Evolutionary conservation across 2,329 filamentous ascomycete genomes (phyloP).

Genomic region (Hypocrella siamensis): DNA sequence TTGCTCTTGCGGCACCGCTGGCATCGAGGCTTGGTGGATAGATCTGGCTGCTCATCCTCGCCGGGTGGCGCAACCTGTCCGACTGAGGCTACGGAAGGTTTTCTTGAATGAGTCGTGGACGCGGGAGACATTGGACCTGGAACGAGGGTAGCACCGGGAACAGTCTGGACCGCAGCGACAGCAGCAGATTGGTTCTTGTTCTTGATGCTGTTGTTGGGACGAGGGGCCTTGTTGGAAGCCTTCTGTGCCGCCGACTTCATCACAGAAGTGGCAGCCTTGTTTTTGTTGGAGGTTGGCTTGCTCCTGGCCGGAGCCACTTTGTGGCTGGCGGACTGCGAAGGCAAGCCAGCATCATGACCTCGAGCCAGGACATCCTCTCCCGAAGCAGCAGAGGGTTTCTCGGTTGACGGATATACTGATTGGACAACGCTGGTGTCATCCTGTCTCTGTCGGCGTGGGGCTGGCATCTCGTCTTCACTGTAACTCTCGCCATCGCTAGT

Average conservation of each 20-base stretch:
- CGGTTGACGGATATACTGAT: slow-evolving; percentile 34
- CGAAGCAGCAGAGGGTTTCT: slow-evolving; percentile 35
- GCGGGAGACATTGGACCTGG: slow-evolving; percentile 39
- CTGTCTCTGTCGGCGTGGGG: slow-evolving; percentile 41
- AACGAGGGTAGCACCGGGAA: slow-evolving; percentile 12
- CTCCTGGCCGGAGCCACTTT: slow-evolving; percentile 24
- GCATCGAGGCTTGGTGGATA: slow-evolving; percentile 91
- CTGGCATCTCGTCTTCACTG: slow-evolving; percentile 44
- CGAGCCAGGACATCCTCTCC: slow-evolving; percentile 28
- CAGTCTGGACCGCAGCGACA: slow-evolving; percentile 5
- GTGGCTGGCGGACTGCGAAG: slow-evolving; percentile 19
- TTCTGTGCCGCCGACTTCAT: slow-evolving; percentile 22
- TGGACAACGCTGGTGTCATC: slow-evolving; percentile 25
- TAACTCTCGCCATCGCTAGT: slow-evolving; percentile 65
- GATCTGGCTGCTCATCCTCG: slow-evolving; percentile 76
- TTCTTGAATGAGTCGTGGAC: slow-evolving; percentile 59
- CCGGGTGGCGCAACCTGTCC: slow-evolving; percentile 36
- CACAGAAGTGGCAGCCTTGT: slow-evolving; percentile 18
- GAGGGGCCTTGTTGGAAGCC: slow-evolving; percentile 16
- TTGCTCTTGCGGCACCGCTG: slow-evolving; percentile 99
- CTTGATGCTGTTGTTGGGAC: slow-evolving; percentile 23
- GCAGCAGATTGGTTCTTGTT: slow-evolving; percentile 32
- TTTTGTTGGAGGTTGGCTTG: slow-evolving; percentile 21
- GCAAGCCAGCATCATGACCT: slow-evolving; percentile 15
- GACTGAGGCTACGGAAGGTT: slow-evolving; percentile 54